phyloP scores from a whole-genome alignment of 768 basidiomycete species.

The Suillus weaverae region DNA sequence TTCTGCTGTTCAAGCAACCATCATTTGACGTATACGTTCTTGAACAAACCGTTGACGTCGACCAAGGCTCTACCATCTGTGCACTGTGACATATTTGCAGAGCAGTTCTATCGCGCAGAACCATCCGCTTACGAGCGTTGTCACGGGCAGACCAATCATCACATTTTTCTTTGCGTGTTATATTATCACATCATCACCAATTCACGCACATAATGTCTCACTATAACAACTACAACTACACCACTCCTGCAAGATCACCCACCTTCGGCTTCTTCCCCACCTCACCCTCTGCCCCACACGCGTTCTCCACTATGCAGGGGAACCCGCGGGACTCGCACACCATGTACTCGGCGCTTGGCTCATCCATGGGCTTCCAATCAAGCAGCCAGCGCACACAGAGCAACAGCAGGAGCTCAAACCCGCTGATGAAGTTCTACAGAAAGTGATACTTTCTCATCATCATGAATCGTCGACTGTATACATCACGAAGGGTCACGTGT shows the following conservation, averaged over 20 bases:
- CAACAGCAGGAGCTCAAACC: conserved; percentile 26
- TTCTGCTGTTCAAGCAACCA: neutral
- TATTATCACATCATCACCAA: conserved; percentile 6
- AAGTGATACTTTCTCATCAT: conserved; percentile 16
- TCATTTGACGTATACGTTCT: conserved; percentile 13
- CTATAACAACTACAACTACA: conserved; percentile 36
- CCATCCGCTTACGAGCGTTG: conserved; percentile 1
- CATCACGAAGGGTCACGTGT: conserved; percentile 10
- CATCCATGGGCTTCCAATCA: conserved; percentile 25
- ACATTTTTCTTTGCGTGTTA: conserved; percentile 6
- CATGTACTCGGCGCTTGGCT: conserved; percentile 55
- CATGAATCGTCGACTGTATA: conserved; percentile 9
- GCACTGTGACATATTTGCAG: conserved; percentile 6
- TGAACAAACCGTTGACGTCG: conserved; percentile 1
- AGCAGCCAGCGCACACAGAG: conserved; percentile 26
- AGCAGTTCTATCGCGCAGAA: neutral
- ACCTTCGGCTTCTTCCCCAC: conserved; percentile 61
- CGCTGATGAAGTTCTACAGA: conserved; percentile 39
- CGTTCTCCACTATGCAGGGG: conserved; percentile 56
- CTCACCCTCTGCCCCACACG: conserved; percentile 53
- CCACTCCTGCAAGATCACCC: conserved; percentile 50
- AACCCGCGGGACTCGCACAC: conserved; percentile 59
- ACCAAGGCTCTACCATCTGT: conserved; percentile 3
- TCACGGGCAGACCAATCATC: conserved; percentile 8
- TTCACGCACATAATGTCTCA: conserved; percentile 43